Base-by-base conservation (phyloP, 2,329 filamentous ascomycete genomes). In the Cladophialophora yegresii region DNA sequence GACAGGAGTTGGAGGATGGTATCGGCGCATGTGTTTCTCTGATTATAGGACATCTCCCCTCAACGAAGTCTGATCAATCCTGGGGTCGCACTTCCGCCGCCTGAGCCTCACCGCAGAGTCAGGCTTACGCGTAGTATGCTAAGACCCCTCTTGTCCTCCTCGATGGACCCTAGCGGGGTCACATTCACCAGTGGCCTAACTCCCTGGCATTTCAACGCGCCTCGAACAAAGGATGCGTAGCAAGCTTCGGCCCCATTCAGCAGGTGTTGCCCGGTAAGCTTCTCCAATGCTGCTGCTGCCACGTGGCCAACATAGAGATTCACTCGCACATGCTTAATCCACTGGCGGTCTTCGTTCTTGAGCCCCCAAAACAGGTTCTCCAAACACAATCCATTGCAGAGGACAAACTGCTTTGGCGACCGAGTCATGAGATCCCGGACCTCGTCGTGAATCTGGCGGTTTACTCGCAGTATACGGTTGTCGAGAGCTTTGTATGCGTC, bases 311-410 rank as follows among this genome's bases (percentile, higher is more conserved):
- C 54, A 53, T 61, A 66, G 50, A 66, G 13, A 20, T 51, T 26
- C 28, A 66, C 64, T 33, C 53, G 56, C 43, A 66, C 47, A 28
- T 51, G 50, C 23, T 58, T 47, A 23, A 63, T 43, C 55, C 55
- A 60, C 9, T 47, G 22, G 2, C 64, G 60, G 40, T 63, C 56
- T n/a, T 20, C 51, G 6, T 47, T 13, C 28, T 40, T 32, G 23
- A 63, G 45, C 4, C 57, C 53, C 49, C 56, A 47, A 51, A 66
- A 63, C 45, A 66, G 23, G 22, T 22, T 30, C 20, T 66, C 61
- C 57, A 66, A 28, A 40, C 64, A 66, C 30, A 66, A 10, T n/a
- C 61, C 64, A 23, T 40, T 58, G 36, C 64, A 66, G n/a, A 61
- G 30, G 49, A 45, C 40, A 20, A 61, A 66, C 2, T 20, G 16